Percentiles rank a stretch among this genome's conserved stretches.
These are phyloP conservation scores for Citrus medica DNA, from an alignment of 345 rosid species.

Conservation along the genomic window DNA sequence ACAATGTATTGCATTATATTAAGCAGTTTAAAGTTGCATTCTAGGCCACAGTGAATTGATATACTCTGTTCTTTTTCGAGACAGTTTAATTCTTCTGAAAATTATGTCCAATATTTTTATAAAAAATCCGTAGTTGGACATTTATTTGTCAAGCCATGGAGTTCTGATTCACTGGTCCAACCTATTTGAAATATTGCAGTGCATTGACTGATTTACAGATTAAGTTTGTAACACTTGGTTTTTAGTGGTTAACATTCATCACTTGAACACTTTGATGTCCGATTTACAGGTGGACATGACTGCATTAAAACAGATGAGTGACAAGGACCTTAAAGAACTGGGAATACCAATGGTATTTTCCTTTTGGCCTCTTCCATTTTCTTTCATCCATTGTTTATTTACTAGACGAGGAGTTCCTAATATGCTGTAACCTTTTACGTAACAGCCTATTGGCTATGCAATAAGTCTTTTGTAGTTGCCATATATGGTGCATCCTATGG, in stretches of 20 bases:
- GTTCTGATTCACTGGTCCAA: background rate
- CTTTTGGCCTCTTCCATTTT: background rate
- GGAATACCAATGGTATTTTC: slow-evolving; percentile 58
- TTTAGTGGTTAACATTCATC: background rate
- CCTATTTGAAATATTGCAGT: background rate
- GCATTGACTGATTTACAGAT: background rate
- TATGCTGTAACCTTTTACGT: background rate
- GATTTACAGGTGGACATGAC: slow-evolving; percentile 55
- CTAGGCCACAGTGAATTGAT: background rate
- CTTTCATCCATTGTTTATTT: background rate
- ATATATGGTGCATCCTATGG: background rate
- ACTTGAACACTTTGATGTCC: background rate
- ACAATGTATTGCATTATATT: background rate
- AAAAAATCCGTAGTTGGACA: background rate
- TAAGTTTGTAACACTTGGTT: background rate
- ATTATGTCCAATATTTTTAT: background rate
- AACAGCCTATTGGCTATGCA: background rate
- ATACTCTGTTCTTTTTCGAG: background rate
- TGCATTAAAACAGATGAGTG: slow-evolving; percentile 50
- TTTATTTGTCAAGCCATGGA: background rate
- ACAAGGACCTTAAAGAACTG: slow-evolving; percentile 51
- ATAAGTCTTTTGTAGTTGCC: background rate
- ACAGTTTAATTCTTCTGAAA: background rate
- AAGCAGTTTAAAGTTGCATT: background rate
- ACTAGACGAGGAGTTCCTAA: background rate